Evolutionary conservation across 352 stramenopile species (phyloP).

Genomic region (Globisporangium nunn): DNA sequence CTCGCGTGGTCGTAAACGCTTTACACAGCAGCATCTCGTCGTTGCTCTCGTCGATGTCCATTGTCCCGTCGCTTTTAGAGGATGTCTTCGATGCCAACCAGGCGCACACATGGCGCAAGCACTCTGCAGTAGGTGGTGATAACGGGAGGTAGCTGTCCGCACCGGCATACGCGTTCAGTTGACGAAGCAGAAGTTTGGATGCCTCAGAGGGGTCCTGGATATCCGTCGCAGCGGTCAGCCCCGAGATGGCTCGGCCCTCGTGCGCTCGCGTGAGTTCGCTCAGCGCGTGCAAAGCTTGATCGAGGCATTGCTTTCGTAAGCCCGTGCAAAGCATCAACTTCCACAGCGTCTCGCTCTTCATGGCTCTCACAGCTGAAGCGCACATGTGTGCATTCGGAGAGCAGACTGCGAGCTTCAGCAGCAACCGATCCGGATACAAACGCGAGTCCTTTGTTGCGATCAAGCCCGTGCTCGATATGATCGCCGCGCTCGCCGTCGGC

Average conservation of each 20-base stretch:
- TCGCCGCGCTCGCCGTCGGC: slow-evolving; percentile 32
- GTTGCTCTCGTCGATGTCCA: slow-evolving; percentile 17
- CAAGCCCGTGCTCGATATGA: slow-evolving; percentile 58
- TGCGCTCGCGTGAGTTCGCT: slow-evolving; percentile 27
- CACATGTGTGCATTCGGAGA: slow-evolving; percentile 39
- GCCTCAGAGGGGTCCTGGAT: slow-evolving; percentile 4
- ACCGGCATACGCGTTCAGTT: slow-evolving; percentile 6
- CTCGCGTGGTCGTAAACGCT: slow-evolving; percentile 25
- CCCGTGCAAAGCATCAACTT: slow-evolving; percentile 43
- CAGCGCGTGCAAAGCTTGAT: slow-evolving; percentile 22
- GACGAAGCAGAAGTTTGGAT: neutral
- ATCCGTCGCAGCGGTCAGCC: slow-evolving; percentile 19
- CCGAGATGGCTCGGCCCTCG: slow-evolving; percentile 32
- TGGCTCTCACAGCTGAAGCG: slow-evolving; percentile 39
- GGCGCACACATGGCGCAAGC: slow-evolving; percentile 17
- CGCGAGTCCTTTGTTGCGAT: slow-evolving; percentile 71
- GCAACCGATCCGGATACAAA: slow-evolving; percentile 56
- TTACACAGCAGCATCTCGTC: slow-evolving; percentile 33
- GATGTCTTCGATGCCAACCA: slow-evolving; percentile 23
- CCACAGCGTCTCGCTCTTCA: slow-evolving; percentile 54
- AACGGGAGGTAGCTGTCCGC: slow-evolving; percentile 8
- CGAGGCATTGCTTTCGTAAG: slow-evolving; percentile 34
- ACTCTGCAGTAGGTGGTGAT: slow-evolving; percentile 10
- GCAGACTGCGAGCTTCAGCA: slow-evolving; percentile 52
- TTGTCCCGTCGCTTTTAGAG: slow-evolving; percentile 4